These are phyloP conservation scores for Aspergillus quadricinctus DNA, from an alignment of 2,329 filamentous ascomycete species.

Conservation along the genomic window DNA sequence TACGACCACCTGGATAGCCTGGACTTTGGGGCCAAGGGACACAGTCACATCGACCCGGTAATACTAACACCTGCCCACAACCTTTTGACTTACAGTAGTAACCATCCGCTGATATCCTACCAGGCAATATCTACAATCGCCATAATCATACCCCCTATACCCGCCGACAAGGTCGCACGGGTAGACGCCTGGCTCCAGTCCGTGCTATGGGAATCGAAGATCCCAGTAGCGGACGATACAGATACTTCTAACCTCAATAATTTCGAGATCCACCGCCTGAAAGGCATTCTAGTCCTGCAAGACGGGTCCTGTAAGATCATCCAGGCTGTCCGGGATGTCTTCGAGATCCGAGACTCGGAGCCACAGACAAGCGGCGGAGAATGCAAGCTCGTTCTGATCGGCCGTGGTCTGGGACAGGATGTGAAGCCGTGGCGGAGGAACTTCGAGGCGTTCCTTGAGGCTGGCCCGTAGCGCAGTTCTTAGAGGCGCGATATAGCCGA, in stretches of 20 bases:
- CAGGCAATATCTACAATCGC: slow-evolving; percentile 81
- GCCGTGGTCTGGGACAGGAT: slow-evolving; percentile 36
- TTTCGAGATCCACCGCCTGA: slow-evolving; percentile 84
- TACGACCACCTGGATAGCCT: slow-evolving; percentile 78
- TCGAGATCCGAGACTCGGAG: slow-evolving; percentile 74
- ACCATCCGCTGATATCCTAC: background rate
- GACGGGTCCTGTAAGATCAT: slow-evolving; percentile 67
- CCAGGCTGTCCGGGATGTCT: slow-evolving; percentile 89
- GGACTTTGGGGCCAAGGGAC: slow-evolving; percentile 69
- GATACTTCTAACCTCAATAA: slow-evolving; percentile 22
- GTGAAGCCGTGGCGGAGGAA: slow-evolving; percentile 31
- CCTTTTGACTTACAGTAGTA: background rate
- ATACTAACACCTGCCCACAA: background rate
- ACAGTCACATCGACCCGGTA: slow-evolving; percentile 86
- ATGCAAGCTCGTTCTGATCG: slow-evolving; percentile 47
- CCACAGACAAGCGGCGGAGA: slow-evolving; percentile 15
- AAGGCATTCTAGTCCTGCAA: slow-evolving; percentile 69
- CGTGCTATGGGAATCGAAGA: slow-evolving; percentile 69
- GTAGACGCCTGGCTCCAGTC: slow-evolving; percentile 80
- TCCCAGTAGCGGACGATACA: slow-evolving; percentile 17
- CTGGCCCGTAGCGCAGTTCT: background rate
- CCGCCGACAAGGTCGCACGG: slow-evolving; percentile 51
- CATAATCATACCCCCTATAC: slow-evolving; percentile 61
- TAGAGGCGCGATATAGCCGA: background rate
- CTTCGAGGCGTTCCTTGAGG: slow-evolving; percentile 28